A percentile compares a stretch with the other conserved stretches of the same genome.
Evolutionary conservation across 345 rosid species (phyloP).

Genomic region (Physaria fendleri): DNA sequence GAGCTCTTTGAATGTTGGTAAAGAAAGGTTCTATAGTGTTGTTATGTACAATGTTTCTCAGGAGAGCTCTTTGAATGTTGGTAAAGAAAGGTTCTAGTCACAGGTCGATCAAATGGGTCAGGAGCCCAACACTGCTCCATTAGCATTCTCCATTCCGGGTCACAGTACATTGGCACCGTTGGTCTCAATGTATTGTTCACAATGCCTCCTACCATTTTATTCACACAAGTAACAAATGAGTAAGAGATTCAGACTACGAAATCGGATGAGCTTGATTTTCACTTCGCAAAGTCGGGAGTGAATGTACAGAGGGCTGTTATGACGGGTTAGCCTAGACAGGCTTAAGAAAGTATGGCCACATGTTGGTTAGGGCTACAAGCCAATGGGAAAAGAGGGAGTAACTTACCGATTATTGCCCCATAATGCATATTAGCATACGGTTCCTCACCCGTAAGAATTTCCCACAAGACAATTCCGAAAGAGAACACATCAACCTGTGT

Average conservation of each 20-base stretch:
- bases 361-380: too few species aligned
- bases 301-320: neutral
- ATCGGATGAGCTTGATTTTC: neutral
- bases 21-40: conserved; percentile 56
- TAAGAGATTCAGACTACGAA: conserved; percentile 22
- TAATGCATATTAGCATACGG: conserved; percentile 88
- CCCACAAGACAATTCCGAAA: conserved; percentile 83
- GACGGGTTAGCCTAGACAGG: neutral
- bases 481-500: conserved; percentile 79
- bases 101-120: conserved; percentile 64
- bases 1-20: conserved; percentile 69
- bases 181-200: conserved; percentile 82
- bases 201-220: conserved; percentile 54
- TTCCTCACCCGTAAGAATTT: conserved; percentile 88
- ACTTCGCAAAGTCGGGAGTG: neutral
- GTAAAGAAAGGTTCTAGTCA: conserved; percentile 64
- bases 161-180: conserved; percentile 58
- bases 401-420: conserved; percentile 83
- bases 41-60: conserved; percentile 69
- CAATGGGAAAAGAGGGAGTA: neutral
- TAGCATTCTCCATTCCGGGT: conserved; percentile 66
- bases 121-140: conserved; percentile 97
- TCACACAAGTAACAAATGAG: conserved; percentile 29
- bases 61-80: conserved; percentile 67
- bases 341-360: neutral